Percentiles rank a stretch among this genome's conserved stretches.
phyloP scores from a whole-genome alignment of 371 early-diverging fungal genomes.

The Mortierella sp. region DNA sequence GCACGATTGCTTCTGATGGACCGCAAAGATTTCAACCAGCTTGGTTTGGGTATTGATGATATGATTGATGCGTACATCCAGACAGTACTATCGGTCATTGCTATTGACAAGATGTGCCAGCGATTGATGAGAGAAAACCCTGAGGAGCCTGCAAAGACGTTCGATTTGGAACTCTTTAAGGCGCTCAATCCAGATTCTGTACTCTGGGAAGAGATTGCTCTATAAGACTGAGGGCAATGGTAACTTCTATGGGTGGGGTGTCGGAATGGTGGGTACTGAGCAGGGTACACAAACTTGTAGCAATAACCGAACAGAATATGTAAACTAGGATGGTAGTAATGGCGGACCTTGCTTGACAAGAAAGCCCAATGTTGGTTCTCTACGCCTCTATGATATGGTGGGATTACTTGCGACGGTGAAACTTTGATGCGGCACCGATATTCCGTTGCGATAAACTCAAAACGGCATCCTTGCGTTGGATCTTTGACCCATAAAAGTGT shows the following conservation, averaged over 20 bases:
- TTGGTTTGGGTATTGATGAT: slow-evolving; percentile 91
- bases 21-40: slow-evolving; percentile 92
- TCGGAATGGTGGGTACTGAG: too few relatives aligned
- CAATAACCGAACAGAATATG: slow-evolving; percentile 1
- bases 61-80: slow-evolving; percentile 95
- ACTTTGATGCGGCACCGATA: slow-evolving; percentile 32
- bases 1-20: slow-evolving; percentile 90
- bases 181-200: slow-evolving; percentile 90
- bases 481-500: slow-evolving; percentile 44
- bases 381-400: too few relatives aligned
- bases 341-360: too few relatives aligned
- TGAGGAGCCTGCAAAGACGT: slow-evolving; percentile 57
- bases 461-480: slow-evolving; percentile 44
- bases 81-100: slow-evolving; percentile 88
- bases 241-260: too few relatives aligned
- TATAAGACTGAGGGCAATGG: slow-evolving; percentile 37
- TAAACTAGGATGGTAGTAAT: too few relatives aligned
- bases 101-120: slow-evolving; percentile 89
- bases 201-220: slow-evolving; percentile 76
- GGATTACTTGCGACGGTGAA: slow-evolving; percentile 31
- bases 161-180: slow-evolving; percentile 85
- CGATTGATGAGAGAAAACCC: slow-evolving; percentile 68
- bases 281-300: slow-evolving; percentile 5
- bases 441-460: slow-evolving; percentile 34
- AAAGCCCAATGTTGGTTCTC: too few relatives aligned